Base-by-base conservation (phyloP, 2,329 filamentous ascomycete genomes). In the Capronia americana region DNA sequence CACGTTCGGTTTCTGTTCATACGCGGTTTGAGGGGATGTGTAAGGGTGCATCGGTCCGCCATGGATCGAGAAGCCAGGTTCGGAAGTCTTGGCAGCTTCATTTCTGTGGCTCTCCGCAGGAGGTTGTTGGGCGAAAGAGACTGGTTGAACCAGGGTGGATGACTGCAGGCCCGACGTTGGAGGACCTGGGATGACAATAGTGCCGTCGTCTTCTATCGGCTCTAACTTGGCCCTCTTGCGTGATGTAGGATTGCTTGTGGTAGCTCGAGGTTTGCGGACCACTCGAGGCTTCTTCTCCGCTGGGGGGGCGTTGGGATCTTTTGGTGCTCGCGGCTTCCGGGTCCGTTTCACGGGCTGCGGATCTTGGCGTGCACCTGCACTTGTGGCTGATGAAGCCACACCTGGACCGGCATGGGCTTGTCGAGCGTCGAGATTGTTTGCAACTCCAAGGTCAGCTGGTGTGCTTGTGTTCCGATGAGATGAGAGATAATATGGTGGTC, bases 191-290 rank as follows among this genome's bases (percentile, higher is more conserved):
- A 70, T 61, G 28, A 69, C 53, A 50, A 70, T 60, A 14, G 65
- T 68, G 53, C 34, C 59, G 26, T 38, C 57, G 34, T 61, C 34
- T n/a, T 64, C 64, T 53, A 23, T 17, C 28, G 58, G 57, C 61
- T 81, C 80, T 57, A 80, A 71, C 73, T 81, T 82, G 53, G 76
- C 75, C 70, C 80, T 81, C 73, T 82, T 87, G 71, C 85, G 84
- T 66, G 83, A 76, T 54, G 76, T 76, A 3, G 77, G 74, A 41
- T 75, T 73, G 17, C 57, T 70, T 34, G 74, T 69, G 23, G 74
- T 63, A 7, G 38, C 61, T 23, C 72, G 71, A 41, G 70, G 68
- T 59, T 70, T 72, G 7, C 67, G 67, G 28, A 65, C 26, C 24
- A 38, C 57, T n/a, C 72, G 74, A 23, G 72, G 70, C 48, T 74